A percentile compares a stretch with the other conserved stretches of the same genome.
Evolutionary conservation across 2,329 filamentous ascomycete species (phyloP).

Genomic region (Pyrenochaeta sp.): DNA sequence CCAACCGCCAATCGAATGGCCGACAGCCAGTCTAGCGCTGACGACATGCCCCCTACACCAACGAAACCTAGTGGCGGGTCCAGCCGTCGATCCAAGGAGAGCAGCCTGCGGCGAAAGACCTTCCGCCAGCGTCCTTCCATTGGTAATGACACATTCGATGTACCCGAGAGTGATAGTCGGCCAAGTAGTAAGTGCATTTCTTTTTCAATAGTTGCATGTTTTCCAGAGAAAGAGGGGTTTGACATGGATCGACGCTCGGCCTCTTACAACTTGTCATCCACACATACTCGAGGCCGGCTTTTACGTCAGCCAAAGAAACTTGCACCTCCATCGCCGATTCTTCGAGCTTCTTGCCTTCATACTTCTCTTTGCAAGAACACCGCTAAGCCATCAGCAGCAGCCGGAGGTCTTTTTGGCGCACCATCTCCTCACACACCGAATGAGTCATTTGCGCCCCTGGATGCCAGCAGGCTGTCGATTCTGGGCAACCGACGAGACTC

Average conservation of each 20-base stretch:
- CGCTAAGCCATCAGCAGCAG: conserved; percentile 59
- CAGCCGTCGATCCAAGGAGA: conserved; percentile 58
- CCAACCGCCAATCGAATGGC: conserved; percentile 61
- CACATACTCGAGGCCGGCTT: conserved; percentile 48
- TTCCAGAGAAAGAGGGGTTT: conserved; percentile 46
- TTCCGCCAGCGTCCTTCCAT: conserved; percentile 57
- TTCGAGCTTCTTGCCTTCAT: conserved; percentile 35
- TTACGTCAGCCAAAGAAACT: conserved; percentile 48
- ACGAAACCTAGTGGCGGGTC: conserved; percentile 73
- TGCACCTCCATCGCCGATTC: conserved; percentile 52
- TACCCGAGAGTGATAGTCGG: conserved; percentile 42
- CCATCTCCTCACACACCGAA: conserved; percentile 80
- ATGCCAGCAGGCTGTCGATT: conserved; percentile 84
- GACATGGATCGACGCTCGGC: conserved; percentile 43
- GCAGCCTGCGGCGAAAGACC: conserved; percentile 60
- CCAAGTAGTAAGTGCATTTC: conserved; percentile 50
- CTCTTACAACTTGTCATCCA: conserved; percentile 34
- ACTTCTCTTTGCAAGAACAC: conserved; percentile 2
- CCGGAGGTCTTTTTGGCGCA: conserved; percentile 63
- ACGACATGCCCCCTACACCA: conserved; percentile 91
- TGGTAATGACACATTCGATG: conserved; percentile 57
- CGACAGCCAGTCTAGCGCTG: conserved; percentile 66
- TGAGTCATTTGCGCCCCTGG: conserved; percentile 76
- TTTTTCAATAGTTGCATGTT: conserved; percentile 11
- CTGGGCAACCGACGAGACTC: conserved; percentile 63